Conservation (phyloP, 1,139 yeast species). For the Spencermartinsiella ligniputridi region DNA sequence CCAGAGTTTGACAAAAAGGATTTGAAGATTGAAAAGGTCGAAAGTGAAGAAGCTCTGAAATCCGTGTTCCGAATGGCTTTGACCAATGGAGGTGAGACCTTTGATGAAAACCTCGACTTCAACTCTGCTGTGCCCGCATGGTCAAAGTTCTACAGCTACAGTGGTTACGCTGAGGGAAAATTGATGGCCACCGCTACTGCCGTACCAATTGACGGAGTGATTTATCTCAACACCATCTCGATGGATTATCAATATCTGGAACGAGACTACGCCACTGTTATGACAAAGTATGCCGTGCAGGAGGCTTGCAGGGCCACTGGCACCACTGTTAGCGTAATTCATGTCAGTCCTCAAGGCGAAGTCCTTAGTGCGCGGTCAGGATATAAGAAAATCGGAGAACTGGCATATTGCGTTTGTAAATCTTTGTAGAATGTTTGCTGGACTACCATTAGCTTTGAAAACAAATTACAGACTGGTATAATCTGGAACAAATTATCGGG, state of each 20-base stretch:
- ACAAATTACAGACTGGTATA: too few species aligned
- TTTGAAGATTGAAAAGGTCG: not conserved
- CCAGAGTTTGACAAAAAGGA: not conserved
- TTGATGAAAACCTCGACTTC: not conserved
- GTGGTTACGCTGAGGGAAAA: not conserved
- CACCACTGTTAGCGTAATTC: not conserved
- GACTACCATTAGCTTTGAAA: too few species aligned
- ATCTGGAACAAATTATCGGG: too few species aligned
- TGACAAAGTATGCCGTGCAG: not conserved
- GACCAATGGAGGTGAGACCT: not conserved
- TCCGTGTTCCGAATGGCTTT: not conserved
- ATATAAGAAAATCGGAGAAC: not conserved
- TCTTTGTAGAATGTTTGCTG: too few species aligned
- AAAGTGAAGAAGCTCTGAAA: not conserved
- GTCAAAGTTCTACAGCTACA: not conserved
- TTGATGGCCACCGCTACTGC: not conserved
- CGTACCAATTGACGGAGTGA: not conserved
- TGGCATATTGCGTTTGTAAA: not conserved
- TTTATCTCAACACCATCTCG: not conserved
- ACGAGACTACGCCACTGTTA: not conserved
- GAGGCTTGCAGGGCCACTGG: constrained; percentile 1
- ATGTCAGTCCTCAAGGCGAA: not conserved
- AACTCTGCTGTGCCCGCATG: not conserved
- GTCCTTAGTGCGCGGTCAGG: not conserved
- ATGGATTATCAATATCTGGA: not conserved